Percentiles rank a stretch among this genome's conserved stretches.
These are phyloP conservation scores for Tetraselmis striata DNA, from an alignment of 139 green algal genomes.

Conservation along the genomic window DNA sequence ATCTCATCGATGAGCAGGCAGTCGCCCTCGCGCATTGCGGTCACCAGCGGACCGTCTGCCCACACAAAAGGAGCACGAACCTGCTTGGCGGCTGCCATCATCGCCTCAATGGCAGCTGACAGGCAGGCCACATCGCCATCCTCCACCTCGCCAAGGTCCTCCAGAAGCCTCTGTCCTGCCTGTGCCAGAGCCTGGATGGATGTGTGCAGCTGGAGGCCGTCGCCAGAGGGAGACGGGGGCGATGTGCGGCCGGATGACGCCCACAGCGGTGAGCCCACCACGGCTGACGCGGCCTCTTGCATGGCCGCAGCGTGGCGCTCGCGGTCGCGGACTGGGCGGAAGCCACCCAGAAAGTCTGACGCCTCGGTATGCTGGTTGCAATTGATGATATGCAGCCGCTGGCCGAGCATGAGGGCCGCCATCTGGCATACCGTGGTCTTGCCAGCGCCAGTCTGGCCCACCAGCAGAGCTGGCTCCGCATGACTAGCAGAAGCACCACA, in stretches of 20 bases:
- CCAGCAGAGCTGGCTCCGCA: constrained; percentile 88
- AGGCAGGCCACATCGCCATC: neutral
- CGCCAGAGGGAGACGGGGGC: too few species aligned
- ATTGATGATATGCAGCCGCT: constrained; percentile 90
- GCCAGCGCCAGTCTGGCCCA: constrained; percentile 93
- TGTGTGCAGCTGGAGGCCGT: neutral
- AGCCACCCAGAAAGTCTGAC: constrained; percentile 94
- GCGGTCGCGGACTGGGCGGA: constrained; percentile 51
- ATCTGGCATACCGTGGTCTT: constrained; percentile 98
- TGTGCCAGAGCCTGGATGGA: neutral
- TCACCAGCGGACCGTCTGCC: constrained; percentile 91
- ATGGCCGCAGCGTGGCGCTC: constrained; percentile 2
- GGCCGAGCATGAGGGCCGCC: constrained; percentile 66
- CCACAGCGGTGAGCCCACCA: neutral
- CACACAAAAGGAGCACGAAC: constrained; percentile 39
- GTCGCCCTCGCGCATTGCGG: constrained; percentile 87
- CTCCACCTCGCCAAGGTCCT: neutral
- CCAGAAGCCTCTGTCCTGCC: neutral
- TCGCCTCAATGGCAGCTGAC: neutral
- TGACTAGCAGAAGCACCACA: too few species aligned
- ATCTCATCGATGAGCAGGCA: constrained; percentile 96
- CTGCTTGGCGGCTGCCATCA: neutral
- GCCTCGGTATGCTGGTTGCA: constrained; percentile 99
- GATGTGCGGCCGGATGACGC: too few species aligned
- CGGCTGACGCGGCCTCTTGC: neutral